Percentiles rank a stretch among this genome's conserved stretches.
Evolutionary conservation across 371 early-diverging fungal species (phyloP).

Genomic region (Capillidium rhysosporum): DNA sequence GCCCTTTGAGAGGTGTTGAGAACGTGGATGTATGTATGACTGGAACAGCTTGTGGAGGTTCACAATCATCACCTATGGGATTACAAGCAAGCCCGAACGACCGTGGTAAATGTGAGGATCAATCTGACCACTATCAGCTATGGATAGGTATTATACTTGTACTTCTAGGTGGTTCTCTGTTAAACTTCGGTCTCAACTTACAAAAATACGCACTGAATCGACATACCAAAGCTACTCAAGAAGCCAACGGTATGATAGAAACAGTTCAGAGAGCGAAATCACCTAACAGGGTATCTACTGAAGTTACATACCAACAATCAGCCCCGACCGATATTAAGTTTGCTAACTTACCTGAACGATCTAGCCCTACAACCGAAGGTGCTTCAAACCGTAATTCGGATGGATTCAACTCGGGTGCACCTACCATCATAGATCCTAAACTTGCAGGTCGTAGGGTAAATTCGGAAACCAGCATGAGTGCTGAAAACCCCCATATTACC

Average conservation of each 20-base stretch:
- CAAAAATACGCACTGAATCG: constrained; percentile 61
- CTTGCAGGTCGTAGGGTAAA: too few species aligned
- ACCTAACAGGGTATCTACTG: constrained; percentile 3
- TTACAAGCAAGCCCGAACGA: too few species aligned
- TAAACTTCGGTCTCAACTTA: constrained; percentile 69
- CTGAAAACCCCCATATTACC: constrained; percentile 10
- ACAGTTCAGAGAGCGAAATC: constrained; percentile 1
- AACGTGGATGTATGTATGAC: constrained; percentile 21
- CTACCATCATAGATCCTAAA: too few species aligned
- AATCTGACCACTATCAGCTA: constrained; percentile 11
- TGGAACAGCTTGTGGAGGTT: constrained; percentile 11
- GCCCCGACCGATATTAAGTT: too few species aligned
- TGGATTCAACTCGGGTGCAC: too few species aligned
- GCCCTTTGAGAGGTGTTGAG: constrained; percentile 17
- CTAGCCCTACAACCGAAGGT: too few species aligned
- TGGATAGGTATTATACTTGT: constrained; percentile 56
- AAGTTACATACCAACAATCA: not conserved
- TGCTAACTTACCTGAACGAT: too few species aligned
- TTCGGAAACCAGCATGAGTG: constrained; percentile 1
- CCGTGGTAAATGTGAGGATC: not conserved
- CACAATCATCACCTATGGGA: not conserved
- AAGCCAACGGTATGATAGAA: not conserved
- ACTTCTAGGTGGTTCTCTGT: constrained; percentile 42
- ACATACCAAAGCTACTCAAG: constrained; percentile 18
- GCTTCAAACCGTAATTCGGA: too few species aligned